A percentile compares a stretch with the other conserved stretches of the same genome.
phyloP scores from a whole-genome alignment of 495 filamentous ascomycete species.

The Xylaria castorea region DNA sequence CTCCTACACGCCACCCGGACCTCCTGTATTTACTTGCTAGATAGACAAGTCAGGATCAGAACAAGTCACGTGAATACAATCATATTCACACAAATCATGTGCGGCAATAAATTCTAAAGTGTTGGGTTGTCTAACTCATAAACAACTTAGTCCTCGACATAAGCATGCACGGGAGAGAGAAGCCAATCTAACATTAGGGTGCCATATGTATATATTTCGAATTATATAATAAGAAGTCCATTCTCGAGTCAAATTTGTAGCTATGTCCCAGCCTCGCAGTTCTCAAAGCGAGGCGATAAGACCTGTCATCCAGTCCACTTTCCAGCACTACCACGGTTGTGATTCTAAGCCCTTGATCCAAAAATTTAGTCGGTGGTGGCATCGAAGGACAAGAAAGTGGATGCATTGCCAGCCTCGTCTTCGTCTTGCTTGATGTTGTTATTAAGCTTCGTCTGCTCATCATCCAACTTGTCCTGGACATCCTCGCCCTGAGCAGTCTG shows the following conservation, averaged over 20 bases:
- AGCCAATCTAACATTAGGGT: not conserved
- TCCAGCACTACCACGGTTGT: not conserved
- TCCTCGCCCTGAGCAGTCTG: slow-evolving; percentile 48
- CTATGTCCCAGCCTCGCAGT: not conserved
- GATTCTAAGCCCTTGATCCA: not conserved
- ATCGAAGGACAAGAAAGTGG: slow-evolving; percentile 37
- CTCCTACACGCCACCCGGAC: slow-evolving; percentile 50
- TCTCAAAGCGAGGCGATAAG: not conserved
- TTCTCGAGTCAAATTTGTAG: not conserved
- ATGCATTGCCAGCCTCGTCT: slow-evolving; percentile 44
- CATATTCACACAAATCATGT: not conserved
- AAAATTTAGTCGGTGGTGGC: slow-evolving; percentile 33
- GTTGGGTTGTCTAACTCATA: not conserved
- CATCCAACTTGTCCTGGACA: slow-evolving; percentile 38
- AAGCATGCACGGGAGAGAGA: not conserved
- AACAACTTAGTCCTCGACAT: not conserved
- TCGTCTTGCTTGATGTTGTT: slow-evolving; percentile 54
- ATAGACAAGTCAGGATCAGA: not conserved
- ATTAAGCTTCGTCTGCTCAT: slow-evolving; percentile 53
- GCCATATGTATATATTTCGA: not conserved
- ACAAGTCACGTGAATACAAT: not conserved
- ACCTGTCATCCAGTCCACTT: not conserved
- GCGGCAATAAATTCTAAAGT: not conserved
- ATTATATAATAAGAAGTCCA: slow-evolving; percentile 18
- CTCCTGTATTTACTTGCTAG: slow-evolving; percentile 54